phyloP scores from a whole-genome alignment of 805 yeast genomes.

The Dipodascus albidus region DNA sequence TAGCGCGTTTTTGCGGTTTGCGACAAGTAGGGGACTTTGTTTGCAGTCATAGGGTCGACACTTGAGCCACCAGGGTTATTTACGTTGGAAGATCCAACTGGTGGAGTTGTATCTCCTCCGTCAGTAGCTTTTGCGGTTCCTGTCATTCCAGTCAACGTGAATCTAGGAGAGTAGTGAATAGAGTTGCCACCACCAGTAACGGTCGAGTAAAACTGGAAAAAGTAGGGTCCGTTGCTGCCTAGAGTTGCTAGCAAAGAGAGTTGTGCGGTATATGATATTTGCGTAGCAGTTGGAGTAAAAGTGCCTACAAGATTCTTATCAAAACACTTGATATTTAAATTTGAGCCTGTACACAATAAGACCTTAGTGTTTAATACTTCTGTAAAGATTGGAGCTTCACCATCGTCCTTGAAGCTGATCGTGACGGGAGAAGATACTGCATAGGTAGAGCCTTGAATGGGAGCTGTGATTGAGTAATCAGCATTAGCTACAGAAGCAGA shows the following conservation, averaged over 20 bases:
- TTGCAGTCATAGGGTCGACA: slow-evolving; percentile 38
- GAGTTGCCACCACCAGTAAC: slow-evolving; percentile 35
- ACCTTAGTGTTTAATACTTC: slow-evolving; percentile 39
- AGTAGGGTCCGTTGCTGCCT: slow-evolving; percentile 59
- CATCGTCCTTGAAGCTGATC: slow-evolving; percentile 52
- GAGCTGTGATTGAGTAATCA: slow-evolving; percentile 37
- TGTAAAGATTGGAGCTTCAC: slow-evolving; percentile 33
- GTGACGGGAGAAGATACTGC: slow-evolving; percentile 26
- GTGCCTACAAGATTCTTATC: slow-evolving; percentile 21
- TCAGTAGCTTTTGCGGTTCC: slow-evolving; percentile 38
- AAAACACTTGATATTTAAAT: slow-evolving; percentile 34
- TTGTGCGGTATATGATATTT: slow-evolving; percentile 25
- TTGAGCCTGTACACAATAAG: slow-evolving; percentile 58
- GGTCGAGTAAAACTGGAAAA: slow-evolving; percentile 53
- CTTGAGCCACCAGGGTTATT: slow-evolving; percentile 28
- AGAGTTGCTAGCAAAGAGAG: slow-evolving; percentile 33
- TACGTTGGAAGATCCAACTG: slow-evolving; percentile 29
- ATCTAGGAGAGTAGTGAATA: slow-evolving; percentile 58
- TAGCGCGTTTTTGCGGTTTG: slow-evolving; percentile 72
- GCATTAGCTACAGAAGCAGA: slow-evolving; percentile 25
- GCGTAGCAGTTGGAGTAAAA: slow-evolving; percentile 2
- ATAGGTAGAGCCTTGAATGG: slow-evolving; percentile 30
- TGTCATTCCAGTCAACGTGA: slow-evolving; percentile 57
- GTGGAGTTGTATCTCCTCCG: slow-evolving; percentile 34
- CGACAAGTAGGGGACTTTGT: slow-evolving; percentile 55